Conservation (phyloP, 352 stramenopile genomes). For the Pythium utonaiense region DNA sequence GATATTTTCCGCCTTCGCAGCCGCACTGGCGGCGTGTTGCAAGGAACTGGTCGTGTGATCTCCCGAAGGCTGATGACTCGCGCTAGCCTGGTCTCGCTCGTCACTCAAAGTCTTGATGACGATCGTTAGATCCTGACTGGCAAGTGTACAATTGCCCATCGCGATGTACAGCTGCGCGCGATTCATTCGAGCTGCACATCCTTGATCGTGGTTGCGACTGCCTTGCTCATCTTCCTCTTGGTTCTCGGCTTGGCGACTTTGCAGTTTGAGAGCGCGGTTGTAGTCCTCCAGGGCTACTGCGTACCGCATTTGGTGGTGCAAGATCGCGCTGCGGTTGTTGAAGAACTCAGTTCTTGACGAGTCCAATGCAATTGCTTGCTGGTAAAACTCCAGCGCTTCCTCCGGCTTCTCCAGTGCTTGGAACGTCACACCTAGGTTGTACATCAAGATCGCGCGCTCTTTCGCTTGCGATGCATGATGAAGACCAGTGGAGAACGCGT, state of each 20-base stretch:
- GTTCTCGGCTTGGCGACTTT: background rate
- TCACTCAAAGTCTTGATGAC: conserved; percentile 7
- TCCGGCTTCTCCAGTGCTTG: conserved; percentile 37
- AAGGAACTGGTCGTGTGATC: background rate
- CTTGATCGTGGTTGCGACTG: background rate
- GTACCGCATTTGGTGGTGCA: conserved; percentile 53
- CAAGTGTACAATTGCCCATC: conserved; percentile 40
- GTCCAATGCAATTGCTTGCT: conserved; percentile 45
- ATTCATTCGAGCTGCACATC: conserved; percentile 43
- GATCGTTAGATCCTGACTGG: conserved; percentile 34
- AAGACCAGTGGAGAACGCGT: conserved; percentile 35
- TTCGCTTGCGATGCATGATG: conserved; percentile 26
- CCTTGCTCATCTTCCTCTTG: background rate
- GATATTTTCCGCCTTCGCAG: conserved; percentile 7
- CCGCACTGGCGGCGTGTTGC: background rate
- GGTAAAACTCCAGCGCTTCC: conserved; percentile 48
- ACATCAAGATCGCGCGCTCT: conserved; percentile 36
- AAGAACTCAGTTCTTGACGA: conserved; percentile 40
- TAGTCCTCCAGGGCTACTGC: conserved; percentile 52
- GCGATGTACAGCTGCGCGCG: conserved; percentile 52
- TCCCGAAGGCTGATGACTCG: background rate
- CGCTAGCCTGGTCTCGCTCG: background rate
- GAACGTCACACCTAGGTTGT: conserved; percentile 41
- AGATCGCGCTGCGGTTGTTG: conserved; percentile 52
- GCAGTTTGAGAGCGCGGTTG: conserved; percentile 36